Evolutionary conservation across 1,139 yeast species (phyloP), one percentile per base, ranked within the genome.

Genomic region (Candida gigantensis): DNA sequence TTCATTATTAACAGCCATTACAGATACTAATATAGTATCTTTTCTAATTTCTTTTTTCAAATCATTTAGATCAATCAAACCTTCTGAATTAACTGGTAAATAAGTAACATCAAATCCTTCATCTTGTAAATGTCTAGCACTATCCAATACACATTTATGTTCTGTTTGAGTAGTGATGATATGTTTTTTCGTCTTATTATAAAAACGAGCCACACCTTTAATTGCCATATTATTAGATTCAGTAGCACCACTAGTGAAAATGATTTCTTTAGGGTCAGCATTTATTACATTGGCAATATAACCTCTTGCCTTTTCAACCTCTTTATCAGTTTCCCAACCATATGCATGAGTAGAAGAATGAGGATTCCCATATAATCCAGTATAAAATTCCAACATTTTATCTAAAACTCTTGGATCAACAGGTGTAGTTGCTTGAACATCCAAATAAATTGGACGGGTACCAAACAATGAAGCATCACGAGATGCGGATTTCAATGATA

Each of bases 241-340:
- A 5, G 99, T 92, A 41, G 99, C 99, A 43, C 99, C 99, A 4
- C 95, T 84, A 1, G 97, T 92, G 70, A 92, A 90, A 37, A 92
- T 84, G 51, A 92, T 92, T 65, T 94, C 98, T 67, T 90, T 92
- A 34, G 97, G 89, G 58, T 92, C 97, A 17, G 98, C 98, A 25
- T 81, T 79, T 50, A 94, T 89, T 36, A 92, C 77, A 26, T 72
- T 71, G 3, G 98, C 97, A 39, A 92, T 73, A 51, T 89, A 74
- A 36, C 69, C 74, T 54, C 99, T 79, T 3, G 98, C 96, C 39
- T 68, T 70, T 57, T 92, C 98, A 24, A 94, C 95, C 43, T 85
- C 96, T 50, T 77, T 78, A 42, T 90, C 97, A 5, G 98, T 86
- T 65, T 92, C 99, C 99, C 99, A 92, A 24, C 99, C 99, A 58